Conservation (phyloP, 305 asterid genomes). For the Withania somnifera region DNA sequence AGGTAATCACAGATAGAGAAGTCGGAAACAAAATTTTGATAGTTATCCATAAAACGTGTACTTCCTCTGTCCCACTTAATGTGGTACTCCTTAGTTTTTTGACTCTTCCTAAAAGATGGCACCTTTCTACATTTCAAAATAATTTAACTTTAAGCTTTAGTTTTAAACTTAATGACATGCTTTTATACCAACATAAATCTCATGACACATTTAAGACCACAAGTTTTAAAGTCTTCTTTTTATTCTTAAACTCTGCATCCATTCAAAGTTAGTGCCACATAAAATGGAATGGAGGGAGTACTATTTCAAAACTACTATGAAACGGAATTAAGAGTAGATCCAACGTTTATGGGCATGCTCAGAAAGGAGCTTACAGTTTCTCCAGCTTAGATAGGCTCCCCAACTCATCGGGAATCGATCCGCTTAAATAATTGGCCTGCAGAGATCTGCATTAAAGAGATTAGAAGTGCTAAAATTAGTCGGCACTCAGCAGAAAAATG, state of each 20-base stretch:
- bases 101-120: too few species aligned
- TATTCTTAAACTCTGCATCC: not conserved
- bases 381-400: constrained; percentile 35
- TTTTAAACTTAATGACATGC: too few species aligned
- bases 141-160: too few species aligned
- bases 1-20: too few species aligned
- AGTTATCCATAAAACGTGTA: too few species aligned
- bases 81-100: too few species aligned
- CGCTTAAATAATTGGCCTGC: constrained; percentile 92
- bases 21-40: too few species aligned
- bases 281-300: not conserved
- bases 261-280: not conserved
- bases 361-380: too few species aligned
- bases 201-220: not conserved
- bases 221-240: not conserved
- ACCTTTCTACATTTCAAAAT: too few species aligned
- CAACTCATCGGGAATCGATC: constrained; percentile 64
- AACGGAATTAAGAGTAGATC: not conserved
- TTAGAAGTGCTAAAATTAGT: not conserved
- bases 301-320: not conserved
- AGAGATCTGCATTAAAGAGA: constrained; percentile 47
- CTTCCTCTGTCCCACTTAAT: too few species aligned
- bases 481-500: not conserved
- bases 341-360: too few species aligned
- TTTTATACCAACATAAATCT: too few species aligned